These are phyloP conservation scores for Pogostemon cablin DNA, from an alignment of 257 asterid species.

Conservation along the genomic window DNA sequence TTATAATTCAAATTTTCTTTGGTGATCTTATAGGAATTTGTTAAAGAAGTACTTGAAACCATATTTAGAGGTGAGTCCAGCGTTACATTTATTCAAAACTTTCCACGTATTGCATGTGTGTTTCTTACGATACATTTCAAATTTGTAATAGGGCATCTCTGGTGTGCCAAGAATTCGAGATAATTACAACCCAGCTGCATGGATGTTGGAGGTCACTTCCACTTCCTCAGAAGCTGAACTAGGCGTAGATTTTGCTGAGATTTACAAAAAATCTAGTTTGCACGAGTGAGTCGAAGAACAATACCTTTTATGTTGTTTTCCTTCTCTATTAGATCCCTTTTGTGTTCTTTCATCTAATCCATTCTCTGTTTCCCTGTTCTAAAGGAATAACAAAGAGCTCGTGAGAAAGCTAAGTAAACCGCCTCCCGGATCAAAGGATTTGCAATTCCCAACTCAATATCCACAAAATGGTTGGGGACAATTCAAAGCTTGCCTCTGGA, in stretches of 20 bases:
- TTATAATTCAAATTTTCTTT: slow-evolving; percentile 8
- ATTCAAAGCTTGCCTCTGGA: slow-evolving; percentile 55
- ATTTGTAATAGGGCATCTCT: slow-evolving; percentile 37
- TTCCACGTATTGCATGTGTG: background rate
- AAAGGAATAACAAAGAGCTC: slow-evolving; percentile 43
- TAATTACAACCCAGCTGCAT: slow-evolving; percentile 54
- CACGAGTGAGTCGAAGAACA: slow-evolving; percentile 36
- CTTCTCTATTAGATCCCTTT: no score
- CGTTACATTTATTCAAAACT: background rate
- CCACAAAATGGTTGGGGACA: slow-evolving; percentile 50
- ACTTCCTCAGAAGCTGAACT: slow-evolving; percentile 63
- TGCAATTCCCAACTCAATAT: slow-evolving; percentile 46
- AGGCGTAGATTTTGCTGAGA: slow-evolving; percentile 58
- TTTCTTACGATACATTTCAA: background rate
- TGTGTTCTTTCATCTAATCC: no score
- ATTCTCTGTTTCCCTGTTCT: background rate
- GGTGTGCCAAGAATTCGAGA: slow-evolving; percentile 47
- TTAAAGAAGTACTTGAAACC: slow-evolving; percentile 53
- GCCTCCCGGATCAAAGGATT: slow-evolving; percentile 42
- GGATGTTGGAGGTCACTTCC: slow-evolving; percentile 59
- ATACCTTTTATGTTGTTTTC: background rate
- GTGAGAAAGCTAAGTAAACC: slow-evolving; percentile 43
- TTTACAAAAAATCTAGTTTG: slow-evolving; percentile 49
- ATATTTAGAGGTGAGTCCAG: slow-evolving; percentile 47
- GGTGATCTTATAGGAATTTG: slow-evolving; percentile 43